These are phyloP conservation scores for Zizania latifolia DNA, from an alignment of 176 grass and related monocot genomes.

Conservation along the genomic window DNA sequence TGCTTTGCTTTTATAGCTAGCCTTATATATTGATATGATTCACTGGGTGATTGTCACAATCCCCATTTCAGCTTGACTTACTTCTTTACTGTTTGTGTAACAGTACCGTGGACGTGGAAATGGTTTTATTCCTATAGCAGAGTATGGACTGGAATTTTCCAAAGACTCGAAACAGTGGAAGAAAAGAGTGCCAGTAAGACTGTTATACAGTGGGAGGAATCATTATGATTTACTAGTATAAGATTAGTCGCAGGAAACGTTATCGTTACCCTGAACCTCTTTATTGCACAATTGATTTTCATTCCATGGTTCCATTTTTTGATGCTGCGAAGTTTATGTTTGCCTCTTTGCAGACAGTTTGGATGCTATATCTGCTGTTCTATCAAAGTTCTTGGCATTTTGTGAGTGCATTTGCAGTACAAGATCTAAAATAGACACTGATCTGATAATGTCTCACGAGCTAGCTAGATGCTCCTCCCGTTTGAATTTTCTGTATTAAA, in stretches of 20 bases:
- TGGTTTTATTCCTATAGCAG: slow-evolving; percentile 86
- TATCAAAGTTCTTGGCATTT: not conserved
- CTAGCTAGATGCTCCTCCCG: too few species aligned
- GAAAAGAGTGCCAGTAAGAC: slow-evolving; percentile 64
- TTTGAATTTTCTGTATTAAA: too few species aligned
- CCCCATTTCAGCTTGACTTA: not conserved
- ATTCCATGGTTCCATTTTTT: not conserved
- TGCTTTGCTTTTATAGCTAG: not conserved
- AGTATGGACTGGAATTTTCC: slow-evolving; percentile 75
- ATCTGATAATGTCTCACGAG: not conserved
- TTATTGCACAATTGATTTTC: not conserved
- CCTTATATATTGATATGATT: not conserved
- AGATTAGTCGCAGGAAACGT: slow-evolving; percentile 1
- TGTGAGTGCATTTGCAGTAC: not conserved
- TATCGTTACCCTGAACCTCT: not conserved
- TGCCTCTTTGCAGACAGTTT: not conserved
- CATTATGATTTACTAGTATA: slow-evolving; percentile 87
- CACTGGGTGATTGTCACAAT: not conserved
- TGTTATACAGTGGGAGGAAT: slow-evolving; percentile 74
- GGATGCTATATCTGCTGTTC: not conserved
- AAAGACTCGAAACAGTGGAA: slow-evolving; percentile 57
- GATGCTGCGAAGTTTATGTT: not conserved
- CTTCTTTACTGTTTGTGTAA: slow-evolving; percentile 12
- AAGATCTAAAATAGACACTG: not conserved
- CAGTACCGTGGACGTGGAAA: slow-evolving; percentile 62